Conservation (phyloP, 805 yeast genomes). For the Metschnikowia corniflorae region DNA sequence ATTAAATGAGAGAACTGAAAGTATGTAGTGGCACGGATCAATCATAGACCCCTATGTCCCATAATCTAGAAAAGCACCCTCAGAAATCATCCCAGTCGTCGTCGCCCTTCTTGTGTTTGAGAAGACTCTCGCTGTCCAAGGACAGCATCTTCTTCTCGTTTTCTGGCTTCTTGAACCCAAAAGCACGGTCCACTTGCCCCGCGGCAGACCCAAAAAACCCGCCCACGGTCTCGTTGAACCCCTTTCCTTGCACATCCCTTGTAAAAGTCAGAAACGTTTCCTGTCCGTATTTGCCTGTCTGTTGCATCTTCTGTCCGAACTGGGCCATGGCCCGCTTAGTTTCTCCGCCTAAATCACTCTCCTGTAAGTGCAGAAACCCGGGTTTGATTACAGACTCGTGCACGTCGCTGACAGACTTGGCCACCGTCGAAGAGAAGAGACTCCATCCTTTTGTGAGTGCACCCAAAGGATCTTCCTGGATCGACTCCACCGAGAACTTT, state of each 20-base stretch:
- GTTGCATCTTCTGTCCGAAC: slow-evolving; percentile 91
- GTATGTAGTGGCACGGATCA: too few species aligned
- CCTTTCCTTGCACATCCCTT: slow-evolving; percentile 36
- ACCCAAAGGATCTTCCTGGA: slow-evolving; percentile 86
- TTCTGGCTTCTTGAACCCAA: slow-evolving; percentile 59
- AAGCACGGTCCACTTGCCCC: slow-evolving; percentile 53
- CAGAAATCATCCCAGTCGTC: slow-evolving; percentile 69
- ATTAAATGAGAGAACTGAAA: too few species aligned
- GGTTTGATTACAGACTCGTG: slow-evolving; percentile 89
- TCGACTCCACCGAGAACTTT: slow-evolving; percentile 59
- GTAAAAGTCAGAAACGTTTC: slow-evolving; percentile 64
- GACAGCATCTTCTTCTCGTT: slow-evolving; percentile 44
- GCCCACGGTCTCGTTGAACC: slow-evolving; percentile 31
- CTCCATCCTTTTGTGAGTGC: slow-evolving; percentile 94
- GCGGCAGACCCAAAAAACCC: slow-evolving; percentile 32
- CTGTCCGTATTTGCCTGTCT: slow-evolving; percentile 74
- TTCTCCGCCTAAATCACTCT: slow-evolving; percentile 73
- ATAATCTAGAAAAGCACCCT: neutral
- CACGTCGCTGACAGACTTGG: slow-evolving; percentile 80
- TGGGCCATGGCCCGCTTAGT: slow-evolving; percentile 94
- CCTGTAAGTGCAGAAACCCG: slow-evolving; percentile 72
- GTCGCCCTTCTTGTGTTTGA: slow-evolving; percentile 35
- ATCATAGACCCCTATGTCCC: too few species aligned
- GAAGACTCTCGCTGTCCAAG: slow-evolving; percentile 35
- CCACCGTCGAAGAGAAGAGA: slow-evolving; percentile 78